These are phyloP conservation scores for Chalaropsis ovoidea DNA, from an alignment of 2,329 filamentous ascomycete genomes.

Conservation along the genomic window DNA sequence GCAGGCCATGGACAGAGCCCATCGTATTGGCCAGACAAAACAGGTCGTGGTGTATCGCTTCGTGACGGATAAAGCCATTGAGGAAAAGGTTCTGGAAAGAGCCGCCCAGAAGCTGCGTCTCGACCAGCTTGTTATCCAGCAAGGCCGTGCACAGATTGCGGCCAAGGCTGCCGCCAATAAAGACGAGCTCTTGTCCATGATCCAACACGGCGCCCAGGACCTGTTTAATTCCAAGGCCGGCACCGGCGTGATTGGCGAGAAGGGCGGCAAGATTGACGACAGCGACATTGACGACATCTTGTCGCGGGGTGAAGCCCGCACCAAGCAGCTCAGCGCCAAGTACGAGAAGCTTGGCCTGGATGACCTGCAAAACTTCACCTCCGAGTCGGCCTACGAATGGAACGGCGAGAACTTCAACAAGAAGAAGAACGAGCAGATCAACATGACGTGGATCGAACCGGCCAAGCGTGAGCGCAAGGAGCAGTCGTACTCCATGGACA, in stretches of 20 bases:
- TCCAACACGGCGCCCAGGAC: conserved; percentile 94
- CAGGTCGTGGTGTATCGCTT: conserved; percentile 95
- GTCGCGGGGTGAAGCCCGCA: conserved; percentile 75
- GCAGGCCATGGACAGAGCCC: conserved; percentile 96
- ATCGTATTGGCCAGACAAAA: conserved; percentile 97
- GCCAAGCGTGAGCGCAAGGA: conserved; percentile 97
- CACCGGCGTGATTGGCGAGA: conserved; percentile 49
- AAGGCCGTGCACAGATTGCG: conserved; percentile 84
- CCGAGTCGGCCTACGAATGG: conserved; percentile 97
- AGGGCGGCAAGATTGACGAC: conserved; percentile 58
- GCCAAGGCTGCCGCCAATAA: conserved; percentile 89
- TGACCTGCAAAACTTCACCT: conserved; percentile 94
- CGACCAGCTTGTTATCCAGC: conserved; percentile 95
- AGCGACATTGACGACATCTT: conserved; percentile 87
- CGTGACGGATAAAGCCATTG: conserved; percentile 94
- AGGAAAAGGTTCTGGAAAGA: conserved; percentile 94
- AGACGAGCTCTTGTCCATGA: conserved; percentile 94
- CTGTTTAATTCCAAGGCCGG: conserved; percentile 70
- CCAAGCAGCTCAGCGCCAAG: conserved; percentile 79
- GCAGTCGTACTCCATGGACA: conserved; percentile 95
- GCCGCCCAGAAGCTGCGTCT: conserved; percentile 93
- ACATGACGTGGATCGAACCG: conserved; percentile 90
- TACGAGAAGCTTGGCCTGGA: conserved; percentile 97
- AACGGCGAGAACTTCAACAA: conserved; percentile 93
- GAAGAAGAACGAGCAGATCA: conserved; percentile 78